Base-by-base conservation (phyloP, 768 basidiomycete genomes). In the Psilocybe cubensis region DNA sequence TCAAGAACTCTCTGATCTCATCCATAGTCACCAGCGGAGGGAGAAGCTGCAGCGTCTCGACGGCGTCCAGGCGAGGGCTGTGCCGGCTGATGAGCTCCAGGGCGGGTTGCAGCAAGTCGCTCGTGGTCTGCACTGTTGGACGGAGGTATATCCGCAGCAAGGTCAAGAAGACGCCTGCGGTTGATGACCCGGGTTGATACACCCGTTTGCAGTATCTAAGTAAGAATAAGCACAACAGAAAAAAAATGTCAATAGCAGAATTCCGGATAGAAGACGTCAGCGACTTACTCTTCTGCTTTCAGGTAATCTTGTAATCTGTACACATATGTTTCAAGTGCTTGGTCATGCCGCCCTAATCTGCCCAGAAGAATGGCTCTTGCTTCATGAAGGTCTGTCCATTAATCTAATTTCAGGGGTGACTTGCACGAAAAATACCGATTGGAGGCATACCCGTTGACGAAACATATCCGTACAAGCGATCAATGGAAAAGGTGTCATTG, bases 301-400 rank as follows among this genome's bases (percentile, higher is more conserved):
- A 73, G 59, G 69, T 89, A 94, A 66, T 96, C 90, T 35, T 87
- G 82, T 28, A 98, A 78, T 31, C 87, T 85, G 67, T 98, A 90
- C 5, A 96, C 94, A 69, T 98, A 99, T 12, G 96, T 82, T 67
- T 96, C 93, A n/a, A 98, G 82, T 0, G 96, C 95, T 59, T 89
- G 92, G 59, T 97, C 94, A 59, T 98, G 96, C 52, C 92, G 86
- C 1, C 91, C 94, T 58, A 98, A 79, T 43, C 91, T 83, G 9
- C 97, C 97, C 9, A 98, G 77, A 6, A 99, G 80, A 57, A 98
- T 87, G 0, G 97, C 97, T 40, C 94, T 87, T 14, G 92, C 94
- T 71, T 98, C 94, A 57, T 84, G 94, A 35, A 97, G 78, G 64
- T 94, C 94, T 95, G 63, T 12, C n/a, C 53, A 23, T 7, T 21